A percentile compares a stretch with the other conserved stretches of the same genome.
These are phyloP conservation scores for Russula virescens DNA, from an alignment of 768 basidiomycete genomes.

Conservation along the genomic window DNA sequence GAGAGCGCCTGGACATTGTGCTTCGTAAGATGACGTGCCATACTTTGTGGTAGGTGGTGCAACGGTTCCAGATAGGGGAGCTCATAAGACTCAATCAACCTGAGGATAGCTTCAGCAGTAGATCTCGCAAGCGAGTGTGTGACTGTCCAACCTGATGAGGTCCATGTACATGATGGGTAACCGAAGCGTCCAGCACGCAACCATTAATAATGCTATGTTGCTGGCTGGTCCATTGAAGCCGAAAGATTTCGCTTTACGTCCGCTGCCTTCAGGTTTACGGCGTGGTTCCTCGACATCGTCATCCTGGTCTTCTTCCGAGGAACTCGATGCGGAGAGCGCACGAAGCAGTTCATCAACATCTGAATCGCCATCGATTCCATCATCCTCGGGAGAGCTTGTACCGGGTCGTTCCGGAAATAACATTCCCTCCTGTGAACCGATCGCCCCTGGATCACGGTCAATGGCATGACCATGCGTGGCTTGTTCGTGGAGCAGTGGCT, in stretches of 20 bases:
- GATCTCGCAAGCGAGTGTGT: neutral
- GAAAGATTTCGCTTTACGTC: constrained; percentile 20
- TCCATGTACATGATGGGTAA: constrained; percentile 73
- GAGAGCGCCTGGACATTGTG: constrained; percentile 60
- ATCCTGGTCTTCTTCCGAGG: constrained; percentile 30
- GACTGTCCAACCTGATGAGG: constrained; percentile 49
- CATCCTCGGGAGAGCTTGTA: constrained; percentile 29
- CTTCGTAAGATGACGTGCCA: constrained; percentile 69
- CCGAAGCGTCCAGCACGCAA: constrained; percentile 77
- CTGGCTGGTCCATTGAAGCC: constrained; percentile 39
- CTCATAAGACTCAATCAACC: constrained; percentile 66
- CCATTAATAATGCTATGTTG: constrained; percentile 60
- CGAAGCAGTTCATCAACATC: constrained; percentile 38
- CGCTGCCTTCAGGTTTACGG: constrained; percentile 9
- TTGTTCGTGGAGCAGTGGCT: constrained; percentile 48
- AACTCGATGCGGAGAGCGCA: constrained; percentile 34
- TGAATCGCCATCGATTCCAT: constrained; percentile 32
- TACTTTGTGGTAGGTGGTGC: constrained; percentile 51
- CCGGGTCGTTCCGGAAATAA: neutral
- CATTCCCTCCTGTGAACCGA: neutral
- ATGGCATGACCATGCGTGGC: constrained; percentile 25
- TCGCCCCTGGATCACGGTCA: constrained; percentile 14
- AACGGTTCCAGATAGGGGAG: constrained; percentile 78
- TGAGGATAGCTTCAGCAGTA: constrained; percentile 28
- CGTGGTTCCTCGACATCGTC: constrained; percentile 14